Evolutionary conservation across 495 filamentous ascomycete genomes (phyloP).

Genomic region (Xylaria bambusicola): DNA sequence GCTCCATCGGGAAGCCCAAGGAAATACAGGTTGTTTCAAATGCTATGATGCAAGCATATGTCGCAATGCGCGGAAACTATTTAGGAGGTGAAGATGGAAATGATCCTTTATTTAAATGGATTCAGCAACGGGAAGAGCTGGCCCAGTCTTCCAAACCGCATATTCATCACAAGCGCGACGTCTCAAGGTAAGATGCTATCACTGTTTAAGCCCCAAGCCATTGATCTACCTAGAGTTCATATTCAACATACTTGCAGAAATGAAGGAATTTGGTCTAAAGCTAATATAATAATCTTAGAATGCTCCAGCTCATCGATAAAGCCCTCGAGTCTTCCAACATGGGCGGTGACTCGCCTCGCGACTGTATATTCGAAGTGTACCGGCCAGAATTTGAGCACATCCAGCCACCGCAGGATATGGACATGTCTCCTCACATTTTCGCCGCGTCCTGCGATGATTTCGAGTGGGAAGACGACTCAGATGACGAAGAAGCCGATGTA

Average conservation of each 20-base stretch:
- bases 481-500: conserved; percentile 24
- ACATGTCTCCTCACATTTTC: conserved; percentile 13
- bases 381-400: conserved; percentile 15
- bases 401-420: conserved; percentile 15
- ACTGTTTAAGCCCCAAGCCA: background rate
- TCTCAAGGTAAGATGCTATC: conserved; percentile 15
- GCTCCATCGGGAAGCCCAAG: conserved; percentile 10
- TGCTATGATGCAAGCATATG: conserved; percentile 26
- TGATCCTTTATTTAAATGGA: conserved; percentile 24
- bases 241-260: background rate
- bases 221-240: background rate
- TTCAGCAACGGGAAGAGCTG: conserved; percentile 11
- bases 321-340: conserved; percentile 18
- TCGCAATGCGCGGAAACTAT: conserved; percentile 28
- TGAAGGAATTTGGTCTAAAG: background rate
- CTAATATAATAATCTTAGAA: conserved; percentile 15
- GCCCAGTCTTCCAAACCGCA: background rate
- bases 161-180: conserved; percentile 6
- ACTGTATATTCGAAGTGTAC: conserved; percentile 21
- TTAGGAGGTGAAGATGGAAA: background rate
- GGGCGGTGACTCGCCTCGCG: conserved; percentile 17
- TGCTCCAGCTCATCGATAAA: conserved; percentile 20
- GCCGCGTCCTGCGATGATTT: conserved; percentile 1
- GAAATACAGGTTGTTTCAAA: conserved; percentile 19
- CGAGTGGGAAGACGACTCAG: conserved; percentile 18